Conservation (phyloP, 768 basidiomycete species). For the Infundibulicybe gibba region DNA sequence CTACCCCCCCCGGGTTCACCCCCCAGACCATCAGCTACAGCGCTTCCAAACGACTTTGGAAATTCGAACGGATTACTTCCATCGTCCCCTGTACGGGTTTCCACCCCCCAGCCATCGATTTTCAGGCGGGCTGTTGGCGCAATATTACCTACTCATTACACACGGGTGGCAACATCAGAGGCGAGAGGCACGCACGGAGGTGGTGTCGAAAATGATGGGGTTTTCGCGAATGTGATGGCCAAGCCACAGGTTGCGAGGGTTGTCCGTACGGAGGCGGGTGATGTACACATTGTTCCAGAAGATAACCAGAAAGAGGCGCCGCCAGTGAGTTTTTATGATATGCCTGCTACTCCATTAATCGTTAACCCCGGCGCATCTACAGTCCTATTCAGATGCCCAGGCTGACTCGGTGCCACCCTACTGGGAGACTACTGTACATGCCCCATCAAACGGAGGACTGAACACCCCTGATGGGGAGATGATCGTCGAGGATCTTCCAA, state of each 20-base stretch:
- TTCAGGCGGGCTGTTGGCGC: constrained; percentile 57
- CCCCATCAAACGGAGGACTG: constrained; percentile 42
- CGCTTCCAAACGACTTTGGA: constrained; percentile 64
- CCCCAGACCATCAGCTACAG: constrained; percentile 51
- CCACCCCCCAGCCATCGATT: constrained; percentile 42
- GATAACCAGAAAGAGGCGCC: constrained; percentile 79
- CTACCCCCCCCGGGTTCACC: constrained; percentile 80
- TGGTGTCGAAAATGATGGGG: constrained; percentile 85
- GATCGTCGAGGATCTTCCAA: constrained; percentile 89
- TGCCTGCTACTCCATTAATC: not conserved
- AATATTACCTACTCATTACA: constrained; percentile 65
- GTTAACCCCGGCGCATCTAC: not conserved
- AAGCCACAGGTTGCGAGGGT: constrained; percentile 61
- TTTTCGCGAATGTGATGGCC: constrained; percentile 92
- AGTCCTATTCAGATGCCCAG: constrained; percentile 88
- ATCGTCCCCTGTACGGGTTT: constrained; percentile 35
- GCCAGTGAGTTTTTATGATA: constrained; percentile 55
- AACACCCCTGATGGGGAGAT: constrained; percentile 49
- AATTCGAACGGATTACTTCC: constrained; percentile 72
- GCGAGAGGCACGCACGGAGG: constrained; percentile 47
- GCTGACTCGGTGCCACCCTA: constrained; percentile 91
- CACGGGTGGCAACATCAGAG: constrained; percentile 38
- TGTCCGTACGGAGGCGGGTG: constrained; percentile 49
- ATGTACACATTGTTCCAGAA: constrained; percentile 69
- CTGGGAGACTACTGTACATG: constrained; percentile 94